Base-by-base conservation (phyloP, 441 rosid species). In the Theobroma grandiflorum region DNA sequence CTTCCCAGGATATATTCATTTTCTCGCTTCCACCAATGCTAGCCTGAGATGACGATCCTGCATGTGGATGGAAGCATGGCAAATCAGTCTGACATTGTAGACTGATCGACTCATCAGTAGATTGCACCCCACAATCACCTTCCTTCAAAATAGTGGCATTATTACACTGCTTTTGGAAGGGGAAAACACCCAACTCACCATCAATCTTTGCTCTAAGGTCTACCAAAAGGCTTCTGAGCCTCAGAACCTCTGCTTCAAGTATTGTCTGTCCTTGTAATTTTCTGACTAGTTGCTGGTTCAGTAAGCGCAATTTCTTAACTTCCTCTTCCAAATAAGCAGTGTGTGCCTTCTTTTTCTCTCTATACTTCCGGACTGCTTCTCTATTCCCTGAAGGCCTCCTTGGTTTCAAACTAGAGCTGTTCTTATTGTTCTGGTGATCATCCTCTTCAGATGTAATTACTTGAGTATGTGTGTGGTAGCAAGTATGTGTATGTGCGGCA, bases 311-410 rank as follows among this genome's bases (percentile, higher is more conserved):
- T 75, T 91, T 89, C 85, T 81, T 83, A 58, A 90, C 92, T 86
- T 94, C 93, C 78, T 91, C 94, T 84, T 94, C 96, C 59, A 94
- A 87, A 77, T 85, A 89, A 20, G 91, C 91, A 0, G 91, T 84
- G 12, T 87, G 91, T 4, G 94, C 98, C 83, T 92, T 94, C 91
- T 90, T 94, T 81, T 91, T 92, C 85, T 94, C 92, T 57, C 98
- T 84, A 45, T 94, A 94, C 79, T 91, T 94, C 33, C 91, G 82
- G 73, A 90, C 98, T 22, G 98, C 95, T 81, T 86, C 98, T 79
- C 92, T 84, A 18, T 94, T 92, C 43, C 98, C 93, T 26, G 82
- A 82, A 16, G 94, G 80, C 79, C 88, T 84, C 79, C 84, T 93
- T 12, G 82, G 80, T 52, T 79, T 84, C 26, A 80, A 66, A 64